Conservation (phyloP, 2,329 filamentous ascomycete species). For the Cadophora sp. region DNA sequence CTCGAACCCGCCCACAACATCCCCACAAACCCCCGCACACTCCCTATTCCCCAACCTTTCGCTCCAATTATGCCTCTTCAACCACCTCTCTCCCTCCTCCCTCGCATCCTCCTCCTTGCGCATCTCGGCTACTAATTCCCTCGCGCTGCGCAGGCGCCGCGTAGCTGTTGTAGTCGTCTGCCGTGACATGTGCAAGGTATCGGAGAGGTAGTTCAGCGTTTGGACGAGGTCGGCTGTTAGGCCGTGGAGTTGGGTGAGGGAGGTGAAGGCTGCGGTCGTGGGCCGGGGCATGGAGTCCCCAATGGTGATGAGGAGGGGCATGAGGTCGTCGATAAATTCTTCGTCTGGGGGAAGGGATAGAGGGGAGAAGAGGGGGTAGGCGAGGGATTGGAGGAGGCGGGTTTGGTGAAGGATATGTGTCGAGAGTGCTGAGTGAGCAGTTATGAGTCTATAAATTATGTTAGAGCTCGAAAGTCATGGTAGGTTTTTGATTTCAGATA, state of each 20-base stretch:
- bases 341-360: constrained; percentile 66
- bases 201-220: constrained; percentile 84
- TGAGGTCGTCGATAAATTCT: constrained; percentile 71
- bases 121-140: constrained; percentile 86
- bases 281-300: constrained; percentile 71
- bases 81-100: constrained; percentile 83
- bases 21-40: constrained; percentile 82
- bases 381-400: constrained; percentile 75
- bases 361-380: constrained; percentile 74
- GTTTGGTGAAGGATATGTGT: constrained; percentile 79
- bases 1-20: constrained; percentile 92
- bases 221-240: constrained; percentile 77
- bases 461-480: no score
- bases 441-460: constrained; percentile 65
- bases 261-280: constrained; percentile 66
- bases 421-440: constrained; percentile 75
- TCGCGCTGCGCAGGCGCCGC: constrained; percentile 79
- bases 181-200: constrained; percentile 92
- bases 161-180: constrained; percentile 86
- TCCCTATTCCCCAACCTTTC: constrained; percentile 77
- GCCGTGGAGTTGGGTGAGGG: constrained; percentile 71
- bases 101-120: constrained; percentile 80
- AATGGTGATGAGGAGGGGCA: constrained; percentile 70
- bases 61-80: constrained; percentile 84
- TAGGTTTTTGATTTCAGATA: no score